Percentiles rank a stretch among this genome's conserved stretches.
These are phyloP conservation scores for Hyphopichia fennica DNA, from an alignment of 1,139 yeast genomes.

Conservation along the genomic window DNA sequence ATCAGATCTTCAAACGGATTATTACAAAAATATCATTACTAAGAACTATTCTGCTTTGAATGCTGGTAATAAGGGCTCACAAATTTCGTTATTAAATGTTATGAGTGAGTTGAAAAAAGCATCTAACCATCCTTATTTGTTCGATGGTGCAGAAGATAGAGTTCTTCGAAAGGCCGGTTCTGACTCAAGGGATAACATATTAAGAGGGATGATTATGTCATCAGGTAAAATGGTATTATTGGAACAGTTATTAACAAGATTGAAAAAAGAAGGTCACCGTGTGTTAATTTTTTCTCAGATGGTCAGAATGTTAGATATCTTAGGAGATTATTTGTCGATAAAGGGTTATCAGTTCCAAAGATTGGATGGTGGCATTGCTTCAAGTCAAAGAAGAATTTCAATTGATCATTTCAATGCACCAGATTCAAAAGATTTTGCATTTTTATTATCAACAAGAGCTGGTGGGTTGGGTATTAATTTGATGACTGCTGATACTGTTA, in stretches of 20 bases:
- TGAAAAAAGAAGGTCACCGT: conserved; percentile 92
- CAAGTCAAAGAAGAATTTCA: conserved; percentile 88
- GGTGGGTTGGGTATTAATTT: conserved; percentile 98
- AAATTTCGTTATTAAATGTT: conserved; percentile 80
- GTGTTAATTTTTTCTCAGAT: conserved; percentile 93
- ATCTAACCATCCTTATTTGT: conserved; percentile 92
- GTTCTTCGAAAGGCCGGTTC: conserved; percentile 67
- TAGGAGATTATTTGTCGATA: conserved; percentile 88
- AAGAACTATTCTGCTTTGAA: conserved; percentile 89
- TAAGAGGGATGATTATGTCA: conserved; percentile 93
- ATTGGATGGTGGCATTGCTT: conserved; percentile 95
- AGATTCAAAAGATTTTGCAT: conserved; percentile 88
- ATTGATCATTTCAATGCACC: conserved; percentile 97
- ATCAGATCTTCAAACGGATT: conserved; percentile 92
- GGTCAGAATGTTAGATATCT: conserved; percentile 94
- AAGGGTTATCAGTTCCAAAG: conserved; percentile 92
- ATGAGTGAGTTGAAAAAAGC: conserved; percentile 97
- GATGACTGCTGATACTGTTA: conserved; percentile 98
- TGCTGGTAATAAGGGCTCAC: conserved; percentile 78
- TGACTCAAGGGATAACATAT: conserved; percentile 69
- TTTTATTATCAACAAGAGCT: conserved; percentile 90
- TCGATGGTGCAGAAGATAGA: conserved; percentile 88
- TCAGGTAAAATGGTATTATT: conserved; percentile 96
- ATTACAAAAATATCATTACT: conserved; percentile 89
- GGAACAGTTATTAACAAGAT: conserved; percentile 81